These are phyloP conservation scores for Ophiocordyceps sinensis DNA, from an alignment of 2,329 filamentous ascomycete genomes.

Conservation along the genomic window DNA sequence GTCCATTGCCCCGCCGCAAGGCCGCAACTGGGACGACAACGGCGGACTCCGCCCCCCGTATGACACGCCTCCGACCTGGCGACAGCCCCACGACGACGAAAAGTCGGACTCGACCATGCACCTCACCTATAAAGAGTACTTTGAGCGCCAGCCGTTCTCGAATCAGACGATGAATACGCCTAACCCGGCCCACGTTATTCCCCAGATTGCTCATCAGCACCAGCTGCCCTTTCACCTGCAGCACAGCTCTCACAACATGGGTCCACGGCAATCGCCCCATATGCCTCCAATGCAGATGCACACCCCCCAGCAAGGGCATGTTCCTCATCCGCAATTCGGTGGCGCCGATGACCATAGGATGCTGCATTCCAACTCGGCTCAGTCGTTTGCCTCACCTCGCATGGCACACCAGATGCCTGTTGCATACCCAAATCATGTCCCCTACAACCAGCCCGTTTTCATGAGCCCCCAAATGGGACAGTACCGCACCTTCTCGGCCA, in stretches of 20 bases:
- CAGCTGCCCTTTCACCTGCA: slow-evolving; percentile 75
- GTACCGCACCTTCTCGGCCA: slow-evolving; percentile 57
- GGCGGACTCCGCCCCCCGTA: slow-evolving; percentile 74
- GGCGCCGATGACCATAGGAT: slow-evolving; percentile 69
- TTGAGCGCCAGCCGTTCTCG: slow-evolving; percentile 51
- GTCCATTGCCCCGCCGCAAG: slow-evolving; percentile 35
- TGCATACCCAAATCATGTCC: slow-evolving; percentile 56
- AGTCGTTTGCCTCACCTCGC: slow-evolving; percentile 75
- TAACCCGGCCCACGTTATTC: slow-evolving; percentile 52
- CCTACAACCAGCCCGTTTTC: slow-evolving; percentile 59
- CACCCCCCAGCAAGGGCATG: slow-evolving; percentile 54
- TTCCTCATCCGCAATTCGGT: slow-evolving; percentile 50
- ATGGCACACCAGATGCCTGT: slow-evolving; percentile 51
- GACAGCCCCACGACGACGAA: slow-evolving; percentile 55
- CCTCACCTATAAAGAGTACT: slow-evolving; percentile 61
- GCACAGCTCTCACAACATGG: slow-evolving; percentile 53
- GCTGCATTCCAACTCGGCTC: slow-evolving; percentile 71
- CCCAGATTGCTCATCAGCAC: slow-evolving; percentile 67
- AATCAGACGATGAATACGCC: slow-evolving; percentile 50
- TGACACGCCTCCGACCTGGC: slow-evolving; percentile 77
- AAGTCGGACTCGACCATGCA: slow-evolving; percentile 50
- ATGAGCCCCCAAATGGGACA: slow-evolving; percentile 59
- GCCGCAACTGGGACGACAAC: slow-evolving; percentile 56
- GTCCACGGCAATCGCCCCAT: slow-evolving; percentile 55
- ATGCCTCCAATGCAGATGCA: slow-evolving; percentile 69